Evolutionary conservation across 352 stramenopile genomes (phyloP), one percentile per base, ranked within the genome.

Genomic region (Pythium graminicola): DNA sequence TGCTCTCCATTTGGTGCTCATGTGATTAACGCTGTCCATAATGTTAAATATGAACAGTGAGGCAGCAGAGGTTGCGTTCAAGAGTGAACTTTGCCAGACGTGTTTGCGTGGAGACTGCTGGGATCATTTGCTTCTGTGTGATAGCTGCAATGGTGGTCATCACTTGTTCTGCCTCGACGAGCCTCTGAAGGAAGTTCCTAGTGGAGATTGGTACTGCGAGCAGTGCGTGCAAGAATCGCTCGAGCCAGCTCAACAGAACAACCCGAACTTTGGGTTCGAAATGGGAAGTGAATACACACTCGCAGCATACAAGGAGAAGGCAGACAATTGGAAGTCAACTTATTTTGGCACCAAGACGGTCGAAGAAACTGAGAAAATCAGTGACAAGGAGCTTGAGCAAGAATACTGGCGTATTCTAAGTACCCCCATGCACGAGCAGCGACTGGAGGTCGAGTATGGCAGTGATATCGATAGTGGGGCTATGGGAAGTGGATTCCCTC

Each of bases 371-470:
- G 65, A 69, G 3, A 43, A 66, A 10, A 60, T 84, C 20, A 86
- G 60, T 10, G 79, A 92, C 48, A 46, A 49, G 4, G 78, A 93
- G 13, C 57, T 97, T 17, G 89, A 97, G 54, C 49, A 48, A 1
- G 87, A 96, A 57, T 97, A 97, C 60, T 97, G 89, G 88, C 65
- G 80, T 7, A 62, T 96, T 19, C 41, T 97, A 13, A 78, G 82
- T 19, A 86, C 78, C n/a, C 79, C 81, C 0, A 55, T 80, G 11
- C 76, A 89, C 20, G 81, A 89, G 16, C 75, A 86, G 28, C 74
- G 87, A 4, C 67, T 96, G 1, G 81, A 95, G 46, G 88, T 97
- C 11, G 83, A 95, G 32, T 97, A 97, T 36, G 90, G 90, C 6
- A 97, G 88, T 38, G 90, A 97, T 39, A 75, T 97, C 7, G 90